phyloP scores from a whole-genome alignment of 495 filamentous ascomycete species.

The Aspergillus diversus region DNA sequence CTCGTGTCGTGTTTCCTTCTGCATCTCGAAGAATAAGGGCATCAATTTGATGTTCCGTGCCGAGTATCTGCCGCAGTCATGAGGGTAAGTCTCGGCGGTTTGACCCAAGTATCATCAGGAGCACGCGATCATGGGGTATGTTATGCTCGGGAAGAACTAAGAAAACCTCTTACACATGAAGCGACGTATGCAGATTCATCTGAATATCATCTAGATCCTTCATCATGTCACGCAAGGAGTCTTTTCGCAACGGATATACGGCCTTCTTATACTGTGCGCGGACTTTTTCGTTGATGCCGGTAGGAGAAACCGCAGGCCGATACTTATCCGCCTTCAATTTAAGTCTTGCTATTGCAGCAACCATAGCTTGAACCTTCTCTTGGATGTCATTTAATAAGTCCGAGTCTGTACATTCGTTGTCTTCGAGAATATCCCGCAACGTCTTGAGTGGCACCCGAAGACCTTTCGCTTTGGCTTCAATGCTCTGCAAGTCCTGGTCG shows the following conservation, averaged over 20 bases:
- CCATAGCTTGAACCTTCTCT: constrained; percentile 1
- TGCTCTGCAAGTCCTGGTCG: constrained; percentile 4
- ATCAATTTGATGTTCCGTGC: background rate
- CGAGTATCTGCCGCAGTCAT: background rate
- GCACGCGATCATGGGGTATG: background rate
- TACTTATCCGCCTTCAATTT: constrained; percentile 1
- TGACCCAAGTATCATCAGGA: background rate
- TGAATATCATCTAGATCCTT: constrained; percentile 8
- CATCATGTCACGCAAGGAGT: constrained; percentile 1
- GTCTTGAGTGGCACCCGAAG: constrained; percentile 9
- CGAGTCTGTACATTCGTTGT: background rate
- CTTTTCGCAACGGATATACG: constrained; percentile 7
- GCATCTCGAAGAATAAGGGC: background rate
- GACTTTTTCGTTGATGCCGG: background rate
- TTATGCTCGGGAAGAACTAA: background rate
- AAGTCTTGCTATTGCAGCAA: background rate
- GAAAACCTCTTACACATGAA: constrained; percentile 5
- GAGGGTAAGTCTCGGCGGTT: too few relatives aligned
- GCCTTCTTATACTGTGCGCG: constrained; percentile 3
- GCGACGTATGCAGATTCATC: constrained; percentile 7
- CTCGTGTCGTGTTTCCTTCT: constrained; percentile 2
- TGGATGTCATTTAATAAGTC: background rate
- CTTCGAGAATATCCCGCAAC: constrained; percentile 4
- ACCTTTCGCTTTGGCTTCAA: constrained; percentile 5
- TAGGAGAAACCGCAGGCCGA: background rate